Base-by-base conservation (phyloP, 108 stramenopile genomes). In the Discostella stelligeroides region DNA sequence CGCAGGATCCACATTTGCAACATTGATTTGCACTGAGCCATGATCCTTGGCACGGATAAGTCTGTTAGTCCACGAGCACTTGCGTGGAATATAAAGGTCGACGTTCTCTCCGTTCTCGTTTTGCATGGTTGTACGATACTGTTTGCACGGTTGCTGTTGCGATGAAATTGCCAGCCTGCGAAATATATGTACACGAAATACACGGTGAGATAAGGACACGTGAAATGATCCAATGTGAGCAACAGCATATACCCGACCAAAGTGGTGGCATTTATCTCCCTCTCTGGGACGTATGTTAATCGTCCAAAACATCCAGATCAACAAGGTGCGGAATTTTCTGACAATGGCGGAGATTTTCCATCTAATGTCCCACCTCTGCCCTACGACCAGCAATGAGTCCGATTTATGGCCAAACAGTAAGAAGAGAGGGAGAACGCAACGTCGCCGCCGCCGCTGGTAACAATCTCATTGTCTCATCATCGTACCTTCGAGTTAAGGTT, bases 41-140 rank as follows among this genome's bases (percentile, higher is more conserved):
- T 96, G 95, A 61, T 98, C 98, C 84, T 97, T 97, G 67, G 96
- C 93, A 57, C 86, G 64, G 70, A 98, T 79, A 53, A 98, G 73
- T 72, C 98, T 86, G 82, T 89, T 96, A 58, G 98, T 98, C 90
- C 91, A 98, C 23, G 95, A 95, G 91, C 98, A 98, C 79, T 98
- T 98, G 78, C 98, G 88, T 64, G 98, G 98, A 76, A 98, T 90
- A 84, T 98, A 98, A 71, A 98, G 88, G 68, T 98, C 98, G 24
- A 98, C 98, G 87, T 93, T 96, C 63, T 94, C 85, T 68, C 98
- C 98, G 63, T 73, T 71, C 80, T 95, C 98, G 96, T 97, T 97
- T 76, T 98, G 96, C 97, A 98, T 98, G 69, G 38, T 77, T 69
- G 30, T 30, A 38, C 20, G 43, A 7, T 58, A 27, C 4, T 14